Evolutionary conservation across 495 filamentous ascomycete genomes (phyloP), one percentile per base, ranked within the genome.

Genomic region (Xylaria venustula): DNA sequence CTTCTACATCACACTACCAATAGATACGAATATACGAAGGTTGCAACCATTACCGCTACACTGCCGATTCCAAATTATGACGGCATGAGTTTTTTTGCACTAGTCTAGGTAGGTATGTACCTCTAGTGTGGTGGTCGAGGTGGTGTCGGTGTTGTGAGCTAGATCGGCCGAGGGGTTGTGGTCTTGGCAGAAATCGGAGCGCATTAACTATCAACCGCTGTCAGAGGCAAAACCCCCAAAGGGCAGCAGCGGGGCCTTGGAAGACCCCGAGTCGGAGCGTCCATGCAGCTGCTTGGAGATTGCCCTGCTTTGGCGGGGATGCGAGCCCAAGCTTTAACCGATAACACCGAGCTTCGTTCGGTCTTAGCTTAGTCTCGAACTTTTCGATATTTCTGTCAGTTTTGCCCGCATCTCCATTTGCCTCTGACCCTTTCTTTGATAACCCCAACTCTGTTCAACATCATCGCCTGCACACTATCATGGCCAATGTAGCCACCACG

Each of bases 401-500:
- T 45, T 58, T 6, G 45, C 56, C 34, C 32, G 3, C n/a, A 28
- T 15, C 53, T 19, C 41, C 46, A 41, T 46, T 57, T 30, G 48
- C 56, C 54, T 71, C 61, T 66, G 40, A 23, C 49, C 8, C 50
- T 53, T 23, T n/a, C 2, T n/a, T 17, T 17, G 40, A 40, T 40
- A 26, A 50, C 25, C 12, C 26, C 36, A 46, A 26, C 58, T 12
- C 61, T 58, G 17, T 46, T 40, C 30, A 58, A 12, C 47, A 60
- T 65, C 64, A 64, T 66, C 41, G 7, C 25, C 34, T 71, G 55
- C 65, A 45, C 53, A 30, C 66, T 62, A 77, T 52, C 67, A 96
- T 96, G 91, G 85, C 89, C 58, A 85, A 81, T 67, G 80, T 90
- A 74, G 82, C 87, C 64, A 85, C 89, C 45, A 80, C 81, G 71